Percentiles rank a stretch among this genome's conserved stretches.
Evolutionary conservation across 768 basidiomycete species (phyloP).

Genomic region (Sporobolomyces phaffii): DNA sequence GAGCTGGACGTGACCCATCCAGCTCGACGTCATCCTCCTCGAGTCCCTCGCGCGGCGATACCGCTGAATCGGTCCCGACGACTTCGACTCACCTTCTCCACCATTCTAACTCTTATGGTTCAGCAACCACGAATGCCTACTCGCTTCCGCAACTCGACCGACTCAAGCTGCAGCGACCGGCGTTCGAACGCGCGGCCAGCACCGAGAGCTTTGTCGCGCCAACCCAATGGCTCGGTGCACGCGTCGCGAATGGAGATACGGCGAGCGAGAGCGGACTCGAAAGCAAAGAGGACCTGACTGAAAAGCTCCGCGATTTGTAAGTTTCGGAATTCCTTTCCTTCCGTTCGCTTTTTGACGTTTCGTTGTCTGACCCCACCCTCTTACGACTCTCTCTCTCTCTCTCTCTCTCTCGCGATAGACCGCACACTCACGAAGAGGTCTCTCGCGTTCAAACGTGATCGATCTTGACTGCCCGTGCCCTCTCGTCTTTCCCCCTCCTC

Average conservation of each 20-base stretch:
- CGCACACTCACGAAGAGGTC: background rate
- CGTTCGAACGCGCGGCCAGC: conserved; percentile 5
- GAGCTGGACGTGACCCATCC: background rate
- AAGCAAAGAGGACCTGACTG: background rate
- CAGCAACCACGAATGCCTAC: background rate
- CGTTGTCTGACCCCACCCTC: too few species aligned
- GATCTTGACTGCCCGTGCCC: too few species aligned
- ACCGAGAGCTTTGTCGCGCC: conserved; percentile 16
- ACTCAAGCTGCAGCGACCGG: background rate
- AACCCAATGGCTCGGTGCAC: conserved; percentile 28
- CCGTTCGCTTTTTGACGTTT: too few species aligned
- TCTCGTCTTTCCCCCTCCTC: background rate
- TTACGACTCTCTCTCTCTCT: too few species aligned
- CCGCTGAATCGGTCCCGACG: conserved; percentile 20
- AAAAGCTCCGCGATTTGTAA: background rate
- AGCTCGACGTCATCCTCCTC: background rate
- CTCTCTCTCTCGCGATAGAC: background rate
- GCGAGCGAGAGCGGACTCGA: conserved; percentile 5
- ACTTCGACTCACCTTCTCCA: background rate
- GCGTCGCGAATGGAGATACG: conserved; percentile 26
- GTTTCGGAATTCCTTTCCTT: too few species aligned
- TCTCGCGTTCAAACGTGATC: too few species aligned
- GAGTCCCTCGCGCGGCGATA: background rate
- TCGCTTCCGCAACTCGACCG: background rate
- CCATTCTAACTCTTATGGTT: conserved; percentile 7